A percentile compares a stretch with the other conserved stretches of the same genome.
phyloP scores from a whole-genome alignment of 2,329 filamentous ascomycete genomes.

The Pseudonectria buxi region DNA sequence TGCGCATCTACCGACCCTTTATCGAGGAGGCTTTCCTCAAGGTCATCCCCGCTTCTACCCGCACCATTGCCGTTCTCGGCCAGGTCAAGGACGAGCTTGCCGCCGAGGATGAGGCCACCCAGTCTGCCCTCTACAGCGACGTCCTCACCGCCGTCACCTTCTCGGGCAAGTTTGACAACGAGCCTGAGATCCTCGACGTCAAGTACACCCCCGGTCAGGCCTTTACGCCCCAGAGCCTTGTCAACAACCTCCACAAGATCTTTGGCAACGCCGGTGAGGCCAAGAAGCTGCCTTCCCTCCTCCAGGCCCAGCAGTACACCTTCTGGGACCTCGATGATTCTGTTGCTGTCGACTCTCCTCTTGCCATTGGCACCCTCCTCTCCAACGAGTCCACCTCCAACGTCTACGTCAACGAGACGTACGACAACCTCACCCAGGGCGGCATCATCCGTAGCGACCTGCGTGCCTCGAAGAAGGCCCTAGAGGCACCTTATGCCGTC shows the following conservation, averaged over 20 bases:
- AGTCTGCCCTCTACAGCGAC: conserved; percentile 88
- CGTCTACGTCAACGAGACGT: conserved; percentile 54
- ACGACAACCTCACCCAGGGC: conserved; percentile 62
- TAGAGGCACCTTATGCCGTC: conserved; percentile 79
- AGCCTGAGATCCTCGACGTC: conserved; percentile 67
- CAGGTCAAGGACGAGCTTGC: conserved; percentile 72
- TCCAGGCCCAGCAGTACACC: conserved; percentile 71
- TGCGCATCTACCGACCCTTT: conserved; percentile 91
- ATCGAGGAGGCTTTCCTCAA: conserved; percentile 89
- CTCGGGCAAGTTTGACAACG: conserved; percentile 56
- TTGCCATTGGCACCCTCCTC: conserved; percentile 50
- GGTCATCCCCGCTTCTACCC: conserved; percentile 66
- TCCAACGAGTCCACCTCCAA: conserved; percentile 67
- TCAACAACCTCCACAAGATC: conserved; percentile 43
- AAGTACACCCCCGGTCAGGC: conserved; percentile 73
- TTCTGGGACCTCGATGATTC: conserved; percentile 91
- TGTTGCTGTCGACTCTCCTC: conserved; percentile 55
- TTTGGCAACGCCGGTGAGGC: conserved; percentile 48
- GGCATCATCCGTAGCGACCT: conserved; percentile 81
- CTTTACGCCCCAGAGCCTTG: conserved; percentile 49
- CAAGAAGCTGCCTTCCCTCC: conserved; percentile 34
- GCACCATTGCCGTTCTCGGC: conserved; percentile 76
- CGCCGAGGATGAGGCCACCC: conserved; percentile 66
- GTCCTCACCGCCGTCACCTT: conserved; percentile 82
- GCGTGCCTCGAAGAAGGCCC: conserved; percentile 70